These are phyloP conservation scores for Pilatotrama ljubarskyi DNA, from an alignment of 768 basidiomycete species.

Conservation along the genomic window DNA sequence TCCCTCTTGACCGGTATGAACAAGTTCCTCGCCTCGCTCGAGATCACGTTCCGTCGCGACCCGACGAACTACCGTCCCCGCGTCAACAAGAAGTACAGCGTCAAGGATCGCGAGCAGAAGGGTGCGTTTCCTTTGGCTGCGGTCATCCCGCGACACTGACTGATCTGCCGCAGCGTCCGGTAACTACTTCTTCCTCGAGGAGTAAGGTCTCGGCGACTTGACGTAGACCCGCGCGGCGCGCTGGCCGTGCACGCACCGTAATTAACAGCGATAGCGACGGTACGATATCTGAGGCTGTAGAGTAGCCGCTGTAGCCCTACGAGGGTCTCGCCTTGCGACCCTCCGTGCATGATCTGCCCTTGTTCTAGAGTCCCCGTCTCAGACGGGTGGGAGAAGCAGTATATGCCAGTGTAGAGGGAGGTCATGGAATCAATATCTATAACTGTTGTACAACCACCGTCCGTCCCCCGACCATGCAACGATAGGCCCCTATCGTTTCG, in stretches of 20 bases:
- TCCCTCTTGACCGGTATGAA: constrained; percentile 97
- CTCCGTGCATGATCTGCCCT: not conserved
- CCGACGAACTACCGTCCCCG: constrained; percentile 92
- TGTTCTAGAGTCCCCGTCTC: not conserved
- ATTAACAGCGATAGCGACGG: constrained; percentile 1
- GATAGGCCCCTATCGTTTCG: too few species aligned
- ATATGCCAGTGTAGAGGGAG: not conserved
- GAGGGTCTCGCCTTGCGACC: not conserved
- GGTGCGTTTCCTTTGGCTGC: constrained; percentile 40
- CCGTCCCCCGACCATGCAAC: too few species aligned
- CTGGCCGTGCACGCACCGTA: not conserved
- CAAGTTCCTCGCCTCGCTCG: constrained; percentile 90
- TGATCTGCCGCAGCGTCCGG: constrained; percentile 53
- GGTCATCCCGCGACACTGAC: not conserved
- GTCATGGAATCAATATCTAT: not conserved
- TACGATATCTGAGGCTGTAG: not conserved
- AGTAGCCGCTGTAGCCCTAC: constrained; percentile 15
- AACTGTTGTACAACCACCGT: too few species aligned
- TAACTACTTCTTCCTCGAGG: constrained; percentile 93
- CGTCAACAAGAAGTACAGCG: constrained; percentile 81
- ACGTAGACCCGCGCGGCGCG: not conserved
- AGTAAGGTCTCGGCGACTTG: constrained; percentile 37
- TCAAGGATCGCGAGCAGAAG: constrained; percentile 90
- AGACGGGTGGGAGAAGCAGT: not conserved
- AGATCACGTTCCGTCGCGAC: constrained; percentile 98